These are phyloP conservation scores for Amanita rimosa DNA, from an alignment of 768 basidiomycete species.

Conservation along the genomic window DNA sequence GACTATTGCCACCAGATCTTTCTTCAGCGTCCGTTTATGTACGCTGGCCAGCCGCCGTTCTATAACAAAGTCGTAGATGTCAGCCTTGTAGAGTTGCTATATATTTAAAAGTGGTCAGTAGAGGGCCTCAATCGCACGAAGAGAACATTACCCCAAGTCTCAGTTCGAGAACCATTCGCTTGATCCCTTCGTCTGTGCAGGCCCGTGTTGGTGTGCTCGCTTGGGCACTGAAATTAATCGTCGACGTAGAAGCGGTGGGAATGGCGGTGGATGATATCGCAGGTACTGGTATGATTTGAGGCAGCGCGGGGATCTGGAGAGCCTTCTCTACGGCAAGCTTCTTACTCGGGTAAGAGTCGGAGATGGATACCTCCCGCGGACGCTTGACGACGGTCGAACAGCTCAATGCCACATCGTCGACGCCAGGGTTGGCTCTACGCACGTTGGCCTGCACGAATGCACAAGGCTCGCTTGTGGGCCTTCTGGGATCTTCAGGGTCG, in stretches of 20 bases:
- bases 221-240: not conserved
- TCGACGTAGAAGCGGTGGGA: not conserved
- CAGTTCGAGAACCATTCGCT: not conserved
- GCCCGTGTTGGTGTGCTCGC: not conserved
- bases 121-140: not conserved
- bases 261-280: not conserved
- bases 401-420: not conserved
- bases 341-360: conserved; percentile 1
- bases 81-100: conserved; percentile 3
- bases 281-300: not conserved
- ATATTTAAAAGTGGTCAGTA: not conserved
- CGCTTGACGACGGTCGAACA: not conserved
- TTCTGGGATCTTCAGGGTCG: conserved; percentile 1
- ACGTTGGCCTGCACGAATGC: not conserved
- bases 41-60: not conserved
- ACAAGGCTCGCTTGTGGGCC: not conserved
- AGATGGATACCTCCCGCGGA: not conserved
- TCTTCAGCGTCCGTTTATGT: conserved; percentile 2
- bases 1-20: not conserved
- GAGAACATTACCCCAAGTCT: not conserved
- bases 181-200: not conserved
- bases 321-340: not conserved
- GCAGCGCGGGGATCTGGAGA: not conserved
- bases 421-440: not conserved
- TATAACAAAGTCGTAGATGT: not conserved